Conservation (phyloP, 768 basidiomycete genomes). For the Daedaleopsis sinensis region DNA sequence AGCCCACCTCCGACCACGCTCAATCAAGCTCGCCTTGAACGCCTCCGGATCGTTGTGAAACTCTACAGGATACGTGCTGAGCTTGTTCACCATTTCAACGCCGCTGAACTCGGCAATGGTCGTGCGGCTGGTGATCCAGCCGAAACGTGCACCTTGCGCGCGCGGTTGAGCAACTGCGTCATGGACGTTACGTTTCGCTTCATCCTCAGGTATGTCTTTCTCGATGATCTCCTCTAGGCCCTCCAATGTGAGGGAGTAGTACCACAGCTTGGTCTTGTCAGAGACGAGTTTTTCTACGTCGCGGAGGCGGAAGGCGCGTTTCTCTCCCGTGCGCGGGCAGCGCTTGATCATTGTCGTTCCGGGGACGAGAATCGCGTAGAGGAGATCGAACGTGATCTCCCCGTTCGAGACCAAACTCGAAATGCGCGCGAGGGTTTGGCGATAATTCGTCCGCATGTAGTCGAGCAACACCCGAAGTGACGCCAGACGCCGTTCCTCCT, state of each 20-base stretch:
- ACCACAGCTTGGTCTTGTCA: slow-evolving; percentile 37
- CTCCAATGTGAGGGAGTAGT: slow-evolving; percentile 51
- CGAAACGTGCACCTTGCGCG: slow-evolving; percentile 28
- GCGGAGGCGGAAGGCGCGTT: slow-evolving; percentile 49
- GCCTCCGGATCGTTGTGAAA: slow-evolving; percentile 47
- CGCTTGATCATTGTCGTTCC: slow-evolving; percentile 49
- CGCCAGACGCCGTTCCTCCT: slow-evolving; percentile 44
- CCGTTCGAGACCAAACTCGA: slow-evolving; percentile 49
- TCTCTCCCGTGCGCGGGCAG: slow-evolving; percentile 55
- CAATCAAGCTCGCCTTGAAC: slow-evolving; percentile 40
- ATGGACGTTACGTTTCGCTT: background rate
- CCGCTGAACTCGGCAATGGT: slow-evolving; percentile 47
- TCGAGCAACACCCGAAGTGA: slow-evolving; percentile 39
- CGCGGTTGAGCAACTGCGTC: background rate
- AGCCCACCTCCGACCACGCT: slow-evolving; percentile 60
- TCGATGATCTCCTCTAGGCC: slow-evolving; percentile 53
- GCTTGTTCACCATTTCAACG: slow-evolving; percentile 47
- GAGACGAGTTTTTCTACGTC: slow-evolving; percentile 37
- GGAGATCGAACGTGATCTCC: slow-evolving; percentile 56
- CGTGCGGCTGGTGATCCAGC: slow-evolving; percentile 37
- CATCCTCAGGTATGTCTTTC: background rate
- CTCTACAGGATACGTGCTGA: slow-evolving; percentile 55
- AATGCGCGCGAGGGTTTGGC: slow-evolving; percentile 48
- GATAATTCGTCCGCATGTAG: slow-evolving; percentile 51
- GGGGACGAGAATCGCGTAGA: slow-evolving; percentile 57